These are phyloP conservation scores for Silene uniflora DNA, from an alignment of 148 eudicot genomes.

Conservation along the genomic window DNA sequence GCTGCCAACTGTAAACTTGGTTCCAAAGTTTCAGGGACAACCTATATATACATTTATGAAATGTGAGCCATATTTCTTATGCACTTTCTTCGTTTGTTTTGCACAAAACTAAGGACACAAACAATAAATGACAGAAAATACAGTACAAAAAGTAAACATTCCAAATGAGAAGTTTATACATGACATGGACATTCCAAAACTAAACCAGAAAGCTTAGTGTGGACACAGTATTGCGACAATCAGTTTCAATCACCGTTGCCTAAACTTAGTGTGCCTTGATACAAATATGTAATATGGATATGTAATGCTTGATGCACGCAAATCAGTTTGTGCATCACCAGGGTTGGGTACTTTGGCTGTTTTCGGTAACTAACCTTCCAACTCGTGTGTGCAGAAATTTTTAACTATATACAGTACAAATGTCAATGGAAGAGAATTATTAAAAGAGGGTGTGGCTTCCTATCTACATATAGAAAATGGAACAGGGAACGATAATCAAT, in stretches of 20 bases:
- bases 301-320: too few species aligned
- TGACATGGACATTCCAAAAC: too few species aligned
- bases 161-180: too few species aligned
- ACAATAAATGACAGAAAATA: too few species aligned
- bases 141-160: too few species aligned
- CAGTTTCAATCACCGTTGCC: too few species aligned
- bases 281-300: too few species aligned
- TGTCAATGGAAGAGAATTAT: neutral
- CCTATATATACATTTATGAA: slow-evolving; percentile 46
- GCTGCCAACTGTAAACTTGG: slow-evolving; percentile 95
- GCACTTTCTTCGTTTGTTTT: neutral
- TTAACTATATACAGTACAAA: neutral
- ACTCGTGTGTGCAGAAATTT: neutral
- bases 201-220: too few species aligned
- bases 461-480: neutral
- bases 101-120: neutral
- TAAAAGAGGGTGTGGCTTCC: slow-evolving; percentile 4
- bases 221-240: too few species aligned
- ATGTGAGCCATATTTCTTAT: slow-evolving; percentile 7
- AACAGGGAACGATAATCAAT: neutral
- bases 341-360: too few species aligned
- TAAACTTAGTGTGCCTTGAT: too few species aligned
- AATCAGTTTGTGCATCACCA: too few species aligned
- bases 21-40: slow-evolving; percentile 95
- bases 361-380: neutral